These are phyloP conservation scores for Claviceps sp. DNA, from an alignment of 2,329 filamentous ascomycete species.

Conservation along the genomic window DNA sequence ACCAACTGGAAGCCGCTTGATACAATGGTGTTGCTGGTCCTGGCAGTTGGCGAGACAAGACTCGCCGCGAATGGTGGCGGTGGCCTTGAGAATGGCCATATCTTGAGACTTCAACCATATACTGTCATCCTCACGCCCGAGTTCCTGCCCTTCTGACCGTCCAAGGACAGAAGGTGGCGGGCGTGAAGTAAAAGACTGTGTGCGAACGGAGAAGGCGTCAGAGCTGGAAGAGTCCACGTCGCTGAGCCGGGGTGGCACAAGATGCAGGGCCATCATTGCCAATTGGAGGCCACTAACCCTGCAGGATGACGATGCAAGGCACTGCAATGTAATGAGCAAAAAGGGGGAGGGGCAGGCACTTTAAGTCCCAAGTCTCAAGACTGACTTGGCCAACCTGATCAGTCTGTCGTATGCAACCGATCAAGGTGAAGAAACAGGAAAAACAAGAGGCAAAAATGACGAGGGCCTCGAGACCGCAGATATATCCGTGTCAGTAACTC, in stretches of 20 bases:
- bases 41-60: slow-evolving; percentile 2
- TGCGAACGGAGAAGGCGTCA: slow-evolving; percentile 7
- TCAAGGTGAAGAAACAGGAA: no score
- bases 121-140: slow-evolving; percentile 8
- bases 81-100: slow-evolving; percentile 12
- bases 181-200: slow-evolving; percentile 6
- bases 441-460: neutral
- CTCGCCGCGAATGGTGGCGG: slow-evolving; percentile 3
- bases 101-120: slow-evolving; percentile 12
- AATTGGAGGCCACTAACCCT: slow-evolving; percentile 8
- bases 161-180: slow-evolving; percentile 7
- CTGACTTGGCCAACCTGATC: neutral
- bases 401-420: no score
- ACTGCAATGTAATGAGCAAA: slow-evolving; percentile 4
- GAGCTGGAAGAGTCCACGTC: slow-evolving; percentile 10
- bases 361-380: neutral
- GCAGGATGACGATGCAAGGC: slow-evolving; percentile 12
- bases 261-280: slow-evolving; percentile 14
- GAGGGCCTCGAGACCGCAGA: neutral
- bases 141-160: slow-evolving; percentile 1
- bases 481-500: neutral
- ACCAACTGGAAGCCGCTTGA: slow-evolving; percentile 21
- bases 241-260: slow-evolving; percentile 11
- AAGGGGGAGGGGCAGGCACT: neutral
- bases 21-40: slow-evolving; percentile 3